Conservation (phyloP, 352 stramenopile species). For the Blastocystis hominis region DNA sequence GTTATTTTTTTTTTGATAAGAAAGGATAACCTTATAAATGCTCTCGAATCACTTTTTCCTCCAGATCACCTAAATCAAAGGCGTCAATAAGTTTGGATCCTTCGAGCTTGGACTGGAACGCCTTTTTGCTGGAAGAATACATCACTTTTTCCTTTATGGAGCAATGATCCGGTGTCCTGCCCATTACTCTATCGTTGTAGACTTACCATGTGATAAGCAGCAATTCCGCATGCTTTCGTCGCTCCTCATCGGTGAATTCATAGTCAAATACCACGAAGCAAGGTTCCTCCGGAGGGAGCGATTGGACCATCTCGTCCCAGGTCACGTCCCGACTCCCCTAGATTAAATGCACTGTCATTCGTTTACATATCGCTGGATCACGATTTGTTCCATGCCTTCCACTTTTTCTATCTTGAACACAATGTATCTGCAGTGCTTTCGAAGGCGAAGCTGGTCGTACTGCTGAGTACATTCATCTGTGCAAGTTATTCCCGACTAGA, state of each 20-base stretch:
- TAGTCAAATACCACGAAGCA: constrained; percentile 52
- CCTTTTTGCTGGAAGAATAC: constrained; percentile 53
- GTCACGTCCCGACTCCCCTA: constrained; percentile 38
- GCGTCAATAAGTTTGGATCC: constrained; percentile 43
- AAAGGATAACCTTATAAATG: neutral
- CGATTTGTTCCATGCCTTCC: constrained; percentile 39
- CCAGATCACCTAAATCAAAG: constrained; percentile 38
- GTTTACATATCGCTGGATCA: constrained; percentile 29
- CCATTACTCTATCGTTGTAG: neutral
- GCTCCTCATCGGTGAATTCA: constrained; percentile 34
- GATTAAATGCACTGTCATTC: neutral
- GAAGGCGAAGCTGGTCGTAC: constrained; percentile 47
- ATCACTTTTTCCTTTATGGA: constrained; percentile 54
- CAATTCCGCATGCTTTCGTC: constrained; percentile 30
- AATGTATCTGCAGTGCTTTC: constrained; percentile 57
- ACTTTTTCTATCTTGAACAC: constrained; percentile 51
- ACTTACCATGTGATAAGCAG: constrained; percentile 49
- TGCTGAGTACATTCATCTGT: constrained; percentile 44
- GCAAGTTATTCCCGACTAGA: constrained; percentile 53
- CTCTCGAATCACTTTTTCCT: neutral
- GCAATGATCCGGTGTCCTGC: constrained; percentile 50
- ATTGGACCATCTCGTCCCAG: constrained; percentile 45
- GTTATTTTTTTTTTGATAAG: neutral
- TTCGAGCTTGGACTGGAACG: constrained; percentile 32
- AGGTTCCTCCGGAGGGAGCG: constrained; percentile 29